Conservation (phyloP, 129 eudicot species). For the carrot (Daucus carota) region DNA sequence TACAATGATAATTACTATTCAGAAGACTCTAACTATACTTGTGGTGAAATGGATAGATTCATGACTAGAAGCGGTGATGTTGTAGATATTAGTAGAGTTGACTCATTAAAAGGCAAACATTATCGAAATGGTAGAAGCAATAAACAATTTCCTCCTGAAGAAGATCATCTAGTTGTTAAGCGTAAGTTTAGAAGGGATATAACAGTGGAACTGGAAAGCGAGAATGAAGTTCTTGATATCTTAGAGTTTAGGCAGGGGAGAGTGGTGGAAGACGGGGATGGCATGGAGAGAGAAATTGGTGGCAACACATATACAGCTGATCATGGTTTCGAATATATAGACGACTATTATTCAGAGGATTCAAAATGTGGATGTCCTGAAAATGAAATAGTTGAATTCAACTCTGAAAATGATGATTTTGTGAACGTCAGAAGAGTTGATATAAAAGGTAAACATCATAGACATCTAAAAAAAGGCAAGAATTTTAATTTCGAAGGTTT, state of each 20-base stretch:
- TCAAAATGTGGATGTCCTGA: conserved; percentile 2
- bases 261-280: conserved; percentile 20
- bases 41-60: conserved; percentile 31
- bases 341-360: conserved; percentile 16
- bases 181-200: conserved; percentile 54
- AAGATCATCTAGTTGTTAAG: conserved; percentile 23
- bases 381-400: conserved; percentile 31
- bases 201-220: conserved; percentile 36
- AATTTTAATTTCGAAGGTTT: conserved; percentile 26
- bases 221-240: conserved; percentile 38
- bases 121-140: conserved; percentile 21
- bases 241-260: conserved; percentile 50
- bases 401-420: conserved; percentile 14
- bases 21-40: conserved; percentile 12
- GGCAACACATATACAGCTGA: conserved; percentile 15
- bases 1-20: conserved; percentile 16
- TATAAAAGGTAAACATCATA: conserved; percentile 20
- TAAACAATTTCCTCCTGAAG: conserved; percentile 25
- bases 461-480: conserved; percentile 25
- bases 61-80: conserved; percentile 12
- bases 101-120: conserved; percentile 22
- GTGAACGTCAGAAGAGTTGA: conserved; percentile 5
- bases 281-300: conserved; percentile 25
- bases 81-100: background rate
- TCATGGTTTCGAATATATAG: conserved; percentile 15